Evolutionary conservation across 257 asterid genomes (phyloP).

Genomic region (Solanum appendiculatum): DNA sequence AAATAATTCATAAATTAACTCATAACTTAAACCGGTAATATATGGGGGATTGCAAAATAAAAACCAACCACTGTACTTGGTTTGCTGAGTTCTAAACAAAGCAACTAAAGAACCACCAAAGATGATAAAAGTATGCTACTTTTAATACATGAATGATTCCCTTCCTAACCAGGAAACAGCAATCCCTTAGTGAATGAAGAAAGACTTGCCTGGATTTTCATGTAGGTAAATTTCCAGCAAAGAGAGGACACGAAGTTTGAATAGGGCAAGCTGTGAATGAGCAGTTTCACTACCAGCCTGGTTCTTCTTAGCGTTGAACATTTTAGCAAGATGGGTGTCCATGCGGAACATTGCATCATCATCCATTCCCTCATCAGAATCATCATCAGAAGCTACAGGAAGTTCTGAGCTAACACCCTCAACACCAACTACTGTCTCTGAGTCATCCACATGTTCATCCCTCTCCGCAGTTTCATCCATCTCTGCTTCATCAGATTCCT

Average conservation of each 20-base stretch:
- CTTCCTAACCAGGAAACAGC: not conserved
- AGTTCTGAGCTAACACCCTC: slow-evolving; percentile 30
- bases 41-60: not conserved
- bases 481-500: slow-evolving; percentile 79
- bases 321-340: slow-evolving; percentile 63
- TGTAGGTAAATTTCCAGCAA: slow-evolving; percentile 88
- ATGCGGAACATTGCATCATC: slow-evolving; percentile 93
- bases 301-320: slow-evolving; percentile 64
- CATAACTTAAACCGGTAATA: not conserved
- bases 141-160: not conserved
- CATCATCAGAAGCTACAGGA: slow-evolving; percentile 70
- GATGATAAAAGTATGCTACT: not conserved
- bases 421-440: slow-evolving; percentile 53
- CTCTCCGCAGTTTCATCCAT: slow-evolving; percentile 70
- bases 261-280: slow-evolving; percentile 93
- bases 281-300: slow-evolving; percentile 91
- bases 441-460: slow-evolving; percentile 73
- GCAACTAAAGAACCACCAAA: not conserved
- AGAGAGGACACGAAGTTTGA: slow-evolving; percentile 92
- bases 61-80: not conserved
- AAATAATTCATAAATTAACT: not conserved
- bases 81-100: not conserved
- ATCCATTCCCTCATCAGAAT: slow-evolving; percentile 89
- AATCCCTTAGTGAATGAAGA: not conserved
- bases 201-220: slow-evolving; percentile 84